Evolutionary conservation across 83 land plant genomes (phyloP), one percentile per base, ranked within the genome.

Genomic region (Picea mariana): DNA sequence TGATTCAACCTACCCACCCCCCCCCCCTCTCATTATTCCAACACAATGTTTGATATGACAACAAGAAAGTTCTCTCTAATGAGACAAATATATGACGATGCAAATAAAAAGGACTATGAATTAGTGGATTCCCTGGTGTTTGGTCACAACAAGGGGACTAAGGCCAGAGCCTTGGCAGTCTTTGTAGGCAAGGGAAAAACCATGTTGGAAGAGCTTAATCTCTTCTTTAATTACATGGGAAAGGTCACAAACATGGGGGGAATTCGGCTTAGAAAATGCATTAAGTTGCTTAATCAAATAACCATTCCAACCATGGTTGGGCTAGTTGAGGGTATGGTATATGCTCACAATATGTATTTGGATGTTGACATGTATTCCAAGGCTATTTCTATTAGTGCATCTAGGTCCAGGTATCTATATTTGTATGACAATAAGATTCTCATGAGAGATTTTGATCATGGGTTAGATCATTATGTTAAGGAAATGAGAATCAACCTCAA

Each of bases 391-490:
- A 82, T 81, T 23, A 95, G 96, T n/a, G 96, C 95, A 13, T 95
- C 95, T 0, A 92, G 90, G 26, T 95, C 98, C 3, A 97, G 90
- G 82, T 95, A 96, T 79, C 83, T 97, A 84, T 96, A 97, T 26
- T 78, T 97, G 79, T 93, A 97, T 75, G 98, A 94, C 65, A 76
- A 77, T 9, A 89, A 98, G 81, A 94, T 97, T 15, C 79, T 92
- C 88, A 83, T 85, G 85, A 89, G 98, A 82, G 99, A 97, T 86
- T 92, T 95, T 47, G 88, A 86, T 81, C 92, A 98, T 15, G 99
- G 99, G 34, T 96, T 97, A 78, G 89, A 97, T 75, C 99, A 97
- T 81, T 97, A 95, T 79, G 99, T 97, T 40, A 97, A 97, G 91
- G 99, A 34, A 34, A 34, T 34, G 34, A 34, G 34, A 34, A 34